Evolutionary conservation across 139 green algal genomes (phyloP).

Genomic region (Parachlorella kessleri): DNA sequence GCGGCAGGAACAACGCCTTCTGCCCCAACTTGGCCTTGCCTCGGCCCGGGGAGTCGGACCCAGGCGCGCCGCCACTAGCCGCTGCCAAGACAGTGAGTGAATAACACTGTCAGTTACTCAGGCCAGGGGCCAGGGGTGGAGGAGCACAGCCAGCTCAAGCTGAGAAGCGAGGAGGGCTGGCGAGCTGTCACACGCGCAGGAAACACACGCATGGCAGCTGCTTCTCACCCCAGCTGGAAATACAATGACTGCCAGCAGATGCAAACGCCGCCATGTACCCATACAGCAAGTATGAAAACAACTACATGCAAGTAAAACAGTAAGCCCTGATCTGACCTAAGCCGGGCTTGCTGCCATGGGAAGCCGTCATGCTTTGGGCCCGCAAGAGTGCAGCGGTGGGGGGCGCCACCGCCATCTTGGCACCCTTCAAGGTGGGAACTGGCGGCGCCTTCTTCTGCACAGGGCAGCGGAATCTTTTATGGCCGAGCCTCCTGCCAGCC

Average conservation of each 20-base stretch:
- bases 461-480: too few relatives aligned
- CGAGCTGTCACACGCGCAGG: too few relatives aligned
- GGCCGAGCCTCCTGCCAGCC: too few relatives aligned
- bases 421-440: neutral
- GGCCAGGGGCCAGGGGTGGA: too few relatives aligned
- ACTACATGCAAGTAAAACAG: too few relatives aligned
- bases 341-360: neutral
- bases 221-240: too few relatives aligned
- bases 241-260: too few relatives aligned
- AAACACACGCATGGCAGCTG: too few relatives aligned
- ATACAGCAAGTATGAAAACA: too few relatives aligned
- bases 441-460: neutral
- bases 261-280: too few relatives aligned
- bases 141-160: neutral
- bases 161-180: neutral
- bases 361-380: neutral
- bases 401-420: constrained; percentile 1
- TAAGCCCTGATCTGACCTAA: too few relatives aligned
- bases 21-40: neutral
- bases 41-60: neutral
- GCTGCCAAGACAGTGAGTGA: neutral
- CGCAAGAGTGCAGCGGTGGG: neutral
- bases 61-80: neutral
- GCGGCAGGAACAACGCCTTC: constrained; percentile 26
- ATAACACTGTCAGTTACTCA: neutral